Base-by-base conservation (phyloP, 2,329 filamentous ascomycete genomes). In the Clonostachys chloroleuca region DNA sequence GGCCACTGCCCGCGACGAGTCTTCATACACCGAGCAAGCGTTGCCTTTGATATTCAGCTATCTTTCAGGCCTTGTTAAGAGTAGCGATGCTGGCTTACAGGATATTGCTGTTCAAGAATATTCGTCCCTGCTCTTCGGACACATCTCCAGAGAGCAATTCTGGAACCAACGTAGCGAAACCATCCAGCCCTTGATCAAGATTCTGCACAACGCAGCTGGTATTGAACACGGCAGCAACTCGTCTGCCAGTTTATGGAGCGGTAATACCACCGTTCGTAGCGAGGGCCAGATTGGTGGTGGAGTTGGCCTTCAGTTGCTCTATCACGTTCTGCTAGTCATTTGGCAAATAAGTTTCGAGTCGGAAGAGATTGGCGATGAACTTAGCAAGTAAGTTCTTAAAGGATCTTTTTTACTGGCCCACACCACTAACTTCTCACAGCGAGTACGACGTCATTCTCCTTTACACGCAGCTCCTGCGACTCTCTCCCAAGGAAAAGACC, bases 331-430 rank as follows among this genome's bases (percentile, higher is more conserved):
- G 18, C 77, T 99, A 44, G 92, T 95, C 12, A 73, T 99, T 49
- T 99, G 94, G 94, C 92, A 97, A 73, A 76, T 99, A 56, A 96
- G 91, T 62, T 99, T 99, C 56, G 94, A 97, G 64, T 89, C 90
- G 12, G 84, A 86, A 49, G 69, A 75, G 3, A 75, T 86, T 59
- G 82, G 82, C 36, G 79, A 85, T 50, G 91, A 92, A 40, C 75
- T 99, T 49, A 89, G 97, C 67, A 84, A 91, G 89, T 94, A 77
- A 59, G 86, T 69, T 12, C n/a, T 14, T 33, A 17, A 8, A 34
- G 3, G 45, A 14, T 12, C 17, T 34, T 5, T 13, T 12, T 13
- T 12, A 39, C 12, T 3, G 13, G 10, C 41, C 18, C 45, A 6
- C 39, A n/a, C 13, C 34, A 40, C 58, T 63, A 44, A 59, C 50